A percentile compares a stretch with the other conserved stretches of the same genome.
Conservation (phyloP, 2,329 filamentous ascomycete species). For the Xylaria sp. region DNA sequence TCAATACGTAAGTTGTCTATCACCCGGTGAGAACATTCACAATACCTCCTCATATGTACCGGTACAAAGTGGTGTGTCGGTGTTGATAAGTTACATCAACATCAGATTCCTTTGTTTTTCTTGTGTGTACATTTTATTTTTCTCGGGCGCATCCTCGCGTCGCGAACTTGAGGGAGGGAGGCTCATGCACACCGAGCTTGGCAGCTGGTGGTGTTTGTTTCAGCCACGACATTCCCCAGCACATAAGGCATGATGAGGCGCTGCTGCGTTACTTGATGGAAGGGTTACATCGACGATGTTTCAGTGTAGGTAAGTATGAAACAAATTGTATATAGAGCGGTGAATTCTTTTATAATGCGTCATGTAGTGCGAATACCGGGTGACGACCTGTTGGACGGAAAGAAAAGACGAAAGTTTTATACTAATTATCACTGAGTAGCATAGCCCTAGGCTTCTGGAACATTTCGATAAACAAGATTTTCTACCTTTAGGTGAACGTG, state of each 20-base stretch:
- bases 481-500: slow-evolving; percentile 61
- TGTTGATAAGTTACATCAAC: not conserved
- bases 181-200: slow-evolving; percentile 16
- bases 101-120: not conserved
- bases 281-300: slow-evolving; percentile 2
- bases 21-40: not conserved
- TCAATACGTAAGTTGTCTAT: not conserved
- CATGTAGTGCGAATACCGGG: not conserved
- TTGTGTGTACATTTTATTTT: not conserved
- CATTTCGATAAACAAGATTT: not conserved
- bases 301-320: not conserved
- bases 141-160: not conserved
- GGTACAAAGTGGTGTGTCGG: slow-evolving; percentile 4
- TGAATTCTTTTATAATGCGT: not conserved
- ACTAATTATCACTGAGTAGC: too few relatives aligned
- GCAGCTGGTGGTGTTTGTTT: slow-evolving; percentile 16
- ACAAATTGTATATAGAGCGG: not conserved
- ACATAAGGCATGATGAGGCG: not conserved
- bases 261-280: not conserved
- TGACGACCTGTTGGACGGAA: not conserved
- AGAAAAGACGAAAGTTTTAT: not conserved
- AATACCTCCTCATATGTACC: slow-evolving; percentile 13
- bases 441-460: not conserved
- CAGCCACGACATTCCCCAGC: slow-evolving; percentile 16
- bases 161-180: not conserved